These are phyloP conservation scores for Phaeodactylum tricornutum DNA, from an alignment of 108 stramenopile species.

Conservation along the genomic window DNA sequence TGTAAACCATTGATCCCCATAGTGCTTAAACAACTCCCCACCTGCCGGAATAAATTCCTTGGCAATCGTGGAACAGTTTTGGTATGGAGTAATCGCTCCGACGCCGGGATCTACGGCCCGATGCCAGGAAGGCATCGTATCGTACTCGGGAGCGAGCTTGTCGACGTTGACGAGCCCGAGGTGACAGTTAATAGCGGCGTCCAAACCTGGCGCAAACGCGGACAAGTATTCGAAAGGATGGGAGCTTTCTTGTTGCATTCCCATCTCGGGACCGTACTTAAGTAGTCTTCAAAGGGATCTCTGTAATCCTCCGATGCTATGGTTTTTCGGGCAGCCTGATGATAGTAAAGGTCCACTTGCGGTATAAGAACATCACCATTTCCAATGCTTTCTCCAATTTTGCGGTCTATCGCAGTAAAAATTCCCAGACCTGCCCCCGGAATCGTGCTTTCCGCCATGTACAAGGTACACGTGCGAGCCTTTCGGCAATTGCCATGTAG, in stretches of 20 bases:
- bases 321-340: neutral
- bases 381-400: conserved; percentile 22
- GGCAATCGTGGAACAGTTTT: conserved; percentile 16
- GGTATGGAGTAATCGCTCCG: conserved; percentile 46
- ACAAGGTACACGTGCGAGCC: conserved; percentile 17
- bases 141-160: conserved; percentile 2
- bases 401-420: conserved; percentile 13
- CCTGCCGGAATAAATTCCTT: conserved; percentile 25
- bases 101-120: conserved; percentile 26
- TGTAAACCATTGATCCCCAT: conserved; percentile 37
- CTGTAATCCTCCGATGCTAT: neutral
- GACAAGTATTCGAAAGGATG: conserved; percentile 3
- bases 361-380: conserved; percentile 43
- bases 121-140: conserved; percentile 4
- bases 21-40: conserved; percentile 41
- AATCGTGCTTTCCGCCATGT: conserved; percentile 25
- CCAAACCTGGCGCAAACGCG: conserved; percentile 15
- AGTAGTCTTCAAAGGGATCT: conserved; percentile 34
- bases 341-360: conserved; percentile 31
- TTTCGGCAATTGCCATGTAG: no score
- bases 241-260: conserved; percentile 22
- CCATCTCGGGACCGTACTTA: conserved; percentile 24
- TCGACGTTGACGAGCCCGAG: conserved; percentile 19
- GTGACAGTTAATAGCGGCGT: conserved; percentile 21
- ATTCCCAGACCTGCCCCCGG: conserved; percentile 33